Conservation (phyloP, 768 basidiomycete species). For the Scleroderma citrinum region DNA sequence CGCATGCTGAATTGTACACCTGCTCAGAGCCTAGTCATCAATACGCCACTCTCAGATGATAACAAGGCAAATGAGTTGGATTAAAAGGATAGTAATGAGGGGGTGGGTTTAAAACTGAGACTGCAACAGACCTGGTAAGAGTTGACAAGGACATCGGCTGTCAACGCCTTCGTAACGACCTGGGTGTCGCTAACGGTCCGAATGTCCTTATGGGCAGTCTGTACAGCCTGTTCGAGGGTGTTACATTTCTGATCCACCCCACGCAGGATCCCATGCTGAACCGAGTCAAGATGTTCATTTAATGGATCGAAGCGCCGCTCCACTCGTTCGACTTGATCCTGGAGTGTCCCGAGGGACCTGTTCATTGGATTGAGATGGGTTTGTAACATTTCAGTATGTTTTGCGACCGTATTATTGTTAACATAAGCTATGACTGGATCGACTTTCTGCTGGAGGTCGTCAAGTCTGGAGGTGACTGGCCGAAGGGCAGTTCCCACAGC, state of each 20-base stretch:
- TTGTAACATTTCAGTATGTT: not conserved
- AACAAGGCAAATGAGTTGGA: not conserved
- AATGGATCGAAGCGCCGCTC: not conserved
- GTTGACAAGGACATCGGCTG: not conserved
- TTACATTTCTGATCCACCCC: not conserved
- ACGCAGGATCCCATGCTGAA: not conserved
- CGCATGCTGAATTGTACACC: not conserved
- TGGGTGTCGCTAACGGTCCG: not conserved
- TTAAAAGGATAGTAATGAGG: no score
- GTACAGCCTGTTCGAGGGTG: not conserved
- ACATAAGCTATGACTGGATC: not conserved
- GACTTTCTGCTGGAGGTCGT: not conserved
- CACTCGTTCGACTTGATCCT: not conserved
- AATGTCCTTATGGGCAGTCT: not conserved
- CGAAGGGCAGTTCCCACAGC: not conserved
- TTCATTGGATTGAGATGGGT: not conserved
- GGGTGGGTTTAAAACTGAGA: not conserved
- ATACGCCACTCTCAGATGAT: not conserved
- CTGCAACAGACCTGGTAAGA: not conserved
- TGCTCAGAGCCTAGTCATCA: not conserved
- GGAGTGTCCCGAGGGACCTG: not conserved
- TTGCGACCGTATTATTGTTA: not conserved
- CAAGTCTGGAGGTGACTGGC: not conserved
- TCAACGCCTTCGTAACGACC: not conserved
- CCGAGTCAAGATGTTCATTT: not conserved